Evolutionary conservation across 371 early-diverging fungal genomes (phyloP), one percentile per base, ranked within the genome.

Genomic region (Rhizopus sp.): DNA sequence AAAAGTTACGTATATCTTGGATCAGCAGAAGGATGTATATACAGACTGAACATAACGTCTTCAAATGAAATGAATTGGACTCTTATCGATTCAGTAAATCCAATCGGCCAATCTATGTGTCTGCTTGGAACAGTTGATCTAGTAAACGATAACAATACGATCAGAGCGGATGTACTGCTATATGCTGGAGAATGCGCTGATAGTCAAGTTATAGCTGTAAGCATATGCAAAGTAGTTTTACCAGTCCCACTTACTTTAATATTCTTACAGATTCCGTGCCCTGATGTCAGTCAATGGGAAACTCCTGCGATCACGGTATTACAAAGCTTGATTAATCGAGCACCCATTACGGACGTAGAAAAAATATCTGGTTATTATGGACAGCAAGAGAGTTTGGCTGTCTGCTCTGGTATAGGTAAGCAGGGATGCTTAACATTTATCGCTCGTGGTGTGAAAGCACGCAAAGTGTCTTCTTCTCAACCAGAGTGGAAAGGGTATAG

Each of bases 121-220:
- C 15, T 66, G 13, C 35, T 75, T 2, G 72, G 70, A 10, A 42
- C 57, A 8, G 56, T 69, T 10, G 45, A 45, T n/a, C 10, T 49
- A 8, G 55, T 57, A 31, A 37, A 60, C 13, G 23, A 37, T 4
- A 34, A 44, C 4, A 35, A 50, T 0, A 30, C 17, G 6, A 12
- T 15, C 23, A 32, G 30, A 33, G 47, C 41, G 23, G 56, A 67
- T 38, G 41, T 63, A 16, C 9, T 71, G 15, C 15, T 74, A 0
- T 70, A 66, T 56, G 57, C 69, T 7, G 77, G 78, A 4, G 78
- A 77, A 53, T 59, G 72, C 16, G 68, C 75, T 4, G 67, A 77
- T 37, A 68, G 69, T 48, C 69, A 72, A 50, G 60, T 74, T 0
- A 47, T 74, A 33, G 69, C 68, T 4, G 72, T 77, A 72, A 60